phyloP scores from a whole-genome alignment of 1,139 yeast genomes.

The Lodderomyces pseudojiufengensis region DNA sequence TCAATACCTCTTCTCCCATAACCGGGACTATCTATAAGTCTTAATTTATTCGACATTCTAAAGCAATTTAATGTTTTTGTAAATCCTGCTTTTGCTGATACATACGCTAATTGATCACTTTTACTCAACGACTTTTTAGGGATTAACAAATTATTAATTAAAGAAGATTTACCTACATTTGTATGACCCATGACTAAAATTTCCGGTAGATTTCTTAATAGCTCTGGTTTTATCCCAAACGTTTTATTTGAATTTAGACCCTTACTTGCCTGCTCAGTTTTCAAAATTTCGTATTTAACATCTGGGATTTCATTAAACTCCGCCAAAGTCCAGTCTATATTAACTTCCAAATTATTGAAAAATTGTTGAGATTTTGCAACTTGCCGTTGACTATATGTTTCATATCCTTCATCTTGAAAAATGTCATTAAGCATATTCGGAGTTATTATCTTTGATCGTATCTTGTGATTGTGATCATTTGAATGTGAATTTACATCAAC shows the following conservation, averaged over 20 bases:
- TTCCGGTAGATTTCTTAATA: conserved; percentile 52
- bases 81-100: conserved; percentile 64
- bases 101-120: conserved; percentile 44
- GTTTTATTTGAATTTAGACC: conserved; percentile 17
- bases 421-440: conserved; percentile 8
- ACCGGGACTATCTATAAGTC: conserved; percentile 83
- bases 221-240: conserved; percentile 30
- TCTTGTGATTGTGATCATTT: background rate
- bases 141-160: conserved; percentile 54
- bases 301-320: conserved; percentile 56
- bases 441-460: conserved; percentile 7
- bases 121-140: conserved; percentile 23
- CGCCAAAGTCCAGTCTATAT: conserved; percentile 59
- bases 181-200: conserved; percentile 66
- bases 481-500: background rate
- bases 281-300: conserved; percentile 36
- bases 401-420: conserved; percentile 8
- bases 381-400: conserved; percentile 11
- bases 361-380: conserved; percentile 24
- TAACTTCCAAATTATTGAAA: conserved; percentile 42
- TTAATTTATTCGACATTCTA: conserved; percentile 57
- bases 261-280: conserved; percentile 18
- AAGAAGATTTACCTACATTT: conserved; percentile 80
- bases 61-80: conserved; percentile 76
- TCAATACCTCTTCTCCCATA: conserved; percentile 64